Evolutionary conservation across 139 green algal genomes (phyloP), one percentile per base, ranked within the genome.

Genomic region (Nannochloris sp.): DNA sequence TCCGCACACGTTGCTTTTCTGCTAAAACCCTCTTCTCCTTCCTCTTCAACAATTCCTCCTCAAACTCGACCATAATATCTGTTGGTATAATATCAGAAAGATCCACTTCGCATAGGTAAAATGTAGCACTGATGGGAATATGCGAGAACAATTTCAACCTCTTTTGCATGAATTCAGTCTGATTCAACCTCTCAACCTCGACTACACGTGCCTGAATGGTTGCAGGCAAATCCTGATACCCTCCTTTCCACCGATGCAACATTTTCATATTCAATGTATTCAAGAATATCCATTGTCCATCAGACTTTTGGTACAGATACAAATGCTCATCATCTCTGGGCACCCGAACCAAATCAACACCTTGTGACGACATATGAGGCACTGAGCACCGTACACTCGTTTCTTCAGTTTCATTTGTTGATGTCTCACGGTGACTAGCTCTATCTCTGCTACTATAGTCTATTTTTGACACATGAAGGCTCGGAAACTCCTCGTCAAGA

Each of bases 251-350:
- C 1, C 65, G 49, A 29, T 79, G 63, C 72, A 92, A 76, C 66
- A 83, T 73, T 57, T 82, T 70, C 46, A 90, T 55, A 61, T 86
- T 84, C 20, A 94, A 75, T 4, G 88, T 74, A 56, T 84, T 66
- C 49, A 94, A 75, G 73, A 91, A 95, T 14, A 89, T 29, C 75
- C 75, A 90, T 71, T 85, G 74, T 6, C 86, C 86, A 60, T 93
- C 86, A 36, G 59, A 67, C 17, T 31, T 17, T 10, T 71, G 51
- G 29, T 51, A 59, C 5, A 49, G 14, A 20, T 36, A 25, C 13
- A 28, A 63, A 6, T 12, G 9, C 33, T 40, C 33, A 40, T 40
- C 33, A 12, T 40, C 33, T 40, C 33, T 40, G 33, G 33, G 33
- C 33, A 40, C 8, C 20, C 20, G 20, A 23, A 23, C 20, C 20